These are phyloP conservation scores for Mollisiaceae sp. DNA, from an alignment of 2,329 filamentous ascomycete species.

Conservation along the genomic window DNA sequence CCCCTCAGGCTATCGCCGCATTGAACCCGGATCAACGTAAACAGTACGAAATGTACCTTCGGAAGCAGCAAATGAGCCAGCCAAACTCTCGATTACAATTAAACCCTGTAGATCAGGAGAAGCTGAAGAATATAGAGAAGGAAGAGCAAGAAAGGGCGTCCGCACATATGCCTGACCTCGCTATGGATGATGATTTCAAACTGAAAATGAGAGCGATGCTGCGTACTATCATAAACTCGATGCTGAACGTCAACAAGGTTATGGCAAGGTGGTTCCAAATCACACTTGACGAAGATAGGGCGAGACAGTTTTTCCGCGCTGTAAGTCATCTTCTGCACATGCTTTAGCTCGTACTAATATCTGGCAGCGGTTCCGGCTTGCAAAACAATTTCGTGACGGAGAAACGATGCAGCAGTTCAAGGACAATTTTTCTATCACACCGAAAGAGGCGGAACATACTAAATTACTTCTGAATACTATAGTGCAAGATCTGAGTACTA, in stretches of 20 bases:
- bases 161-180: conserved; percentile 34
- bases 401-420: conserved; percentile 53
- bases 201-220: conserved; percentile 29
- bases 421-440: conserved; percentile 57
- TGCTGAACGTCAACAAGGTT: conserved; percentile 37
- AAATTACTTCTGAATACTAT: conserved; percentile 57
- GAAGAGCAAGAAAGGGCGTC: conserved; percentile 36
- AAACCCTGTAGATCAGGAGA: conserved; percentile 24
- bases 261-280: conserved; percentile 39
- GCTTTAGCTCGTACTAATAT: conserved; percentile 42
- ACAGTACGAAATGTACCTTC: conserved; percentile 36
- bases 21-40: conserved; percentile 40
- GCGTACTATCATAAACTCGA: conserved; percentile 21
- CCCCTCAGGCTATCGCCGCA: conserved; percentile 36
- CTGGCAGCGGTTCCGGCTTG: conserved; percentile 56
- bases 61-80: conserved; percentile 20
- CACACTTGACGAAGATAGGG: conserved; percentile 39
- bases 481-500: conserved; percentile 51
- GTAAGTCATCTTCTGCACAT: conserved; percentile 36
- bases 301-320: conserved; percentile 40
- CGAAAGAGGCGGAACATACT: conserved; percentile 56
- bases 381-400: conserved; percentile 55
- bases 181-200: conserved; percentile 39
- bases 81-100: conserved; percentile 17
- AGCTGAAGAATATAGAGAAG: conserved; percentile 27